Evolutionary conservation across 1,284 basidiomycete genomes (phyloP).

Genomic region (Malassezia japonica): DNA sequence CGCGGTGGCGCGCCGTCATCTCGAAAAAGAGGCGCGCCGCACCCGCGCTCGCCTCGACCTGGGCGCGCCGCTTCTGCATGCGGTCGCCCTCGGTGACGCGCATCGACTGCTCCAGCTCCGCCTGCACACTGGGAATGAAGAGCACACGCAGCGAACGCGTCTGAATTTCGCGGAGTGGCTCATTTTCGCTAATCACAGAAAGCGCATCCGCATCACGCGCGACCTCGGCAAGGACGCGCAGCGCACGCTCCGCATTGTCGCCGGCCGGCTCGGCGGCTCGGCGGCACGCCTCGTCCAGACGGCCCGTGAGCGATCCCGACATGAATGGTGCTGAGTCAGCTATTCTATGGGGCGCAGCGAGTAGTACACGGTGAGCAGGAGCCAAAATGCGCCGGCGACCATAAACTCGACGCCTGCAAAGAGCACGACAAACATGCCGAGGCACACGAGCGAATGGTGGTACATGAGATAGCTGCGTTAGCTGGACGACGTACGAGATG

Average conservation of each 20-base stretch:
- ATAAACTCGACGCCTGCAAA: constrained; percentile 40
- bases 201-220: constrained; percentile 26
- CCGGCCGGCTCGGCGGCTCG: not conserved
- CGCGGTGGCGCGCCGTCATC: constrained; percentile 12
- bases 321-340: not conserved
- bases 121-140: constrained; percentile 27
- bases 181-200: constrained; percentile 28
- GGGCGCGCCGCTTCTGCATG: constrained; percentile 9
- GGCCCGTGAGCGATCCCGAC: constrained; percentile 2
- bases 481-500: constrained; percentile 18
- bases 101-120: constrained; percentile 18
- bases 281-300: not conserved
- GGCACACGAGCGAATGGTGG: constrained; percentile 35
- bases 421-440: constrained; percentile 34
- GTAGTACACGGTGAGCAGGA: constrained; percentile 27
- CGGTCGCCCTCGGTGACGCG: not conserved
- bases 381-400: constrained; percentile 38
- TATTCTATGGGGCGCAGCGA: constrained; percentile 4
- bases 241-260: not conserved
- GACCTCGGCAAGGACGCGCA: constrained; percentile 7
- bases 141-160: constrained; percentile 33
- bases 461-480: constrained; percentile 39
- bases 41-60: constrained; percentile 14
- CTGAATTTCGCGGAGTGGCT: constrained; percentile 28
- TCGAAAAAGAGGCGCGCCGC: constrained; percentile 20